phyloP scores from a whole-genome alignment of 2,329 filamentous ascomycete genomes.

The Fusarium gaditjirri region DNA sequence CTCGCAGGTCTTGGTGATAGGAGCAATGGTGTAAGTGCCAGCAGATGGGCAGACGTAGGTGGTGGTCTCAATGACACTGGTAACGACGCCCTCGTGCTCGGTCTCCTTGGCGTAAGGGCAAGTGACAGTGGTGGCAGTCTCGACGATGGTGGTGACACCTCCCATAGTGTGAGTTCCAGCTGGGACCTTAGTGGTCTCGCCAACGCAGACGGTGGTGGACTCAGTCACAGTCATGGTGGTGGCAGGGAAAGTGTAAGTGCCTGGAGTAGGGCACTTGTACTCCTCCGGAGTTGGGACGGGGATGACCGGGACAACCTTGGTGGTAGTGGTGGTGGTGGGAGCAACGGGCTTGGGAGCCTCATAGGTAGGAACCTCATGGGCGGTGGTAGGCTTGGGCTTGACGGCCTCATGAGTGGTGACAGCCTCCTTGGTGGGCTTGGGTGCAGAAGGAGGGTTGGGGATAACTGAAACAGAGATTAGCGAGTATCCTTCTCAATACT shows the following conservation, averaged over 20 bases:
- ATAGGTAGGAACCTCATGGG: constrained; percentile 18
- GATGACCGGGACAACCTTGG: constrained; percentile 56
- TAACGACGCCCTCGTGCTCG: constrained; percentile 67
- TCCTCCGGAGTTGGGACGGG: constrained; percentile 64
- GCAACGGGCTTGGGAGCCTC: constrained; percentile 26
- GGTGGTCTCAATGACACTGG: constrained; percentile 75
- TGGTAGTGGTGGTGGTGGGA: constrained; percentile 49
- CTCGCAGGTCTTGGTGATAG: constrained; percentile 70
- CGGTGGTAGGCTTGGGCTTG: constrained; percentile 23
- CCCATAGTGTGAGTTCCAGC: constrained; percentile 75
- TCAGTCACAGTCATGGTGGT: constrained; percentile 75
- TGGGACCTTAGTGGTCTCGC: constrained; percentile 69
- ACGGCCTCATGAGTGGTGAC: constrained; percentile 24
- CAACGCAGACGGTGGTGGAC: constrained; percentile 74
- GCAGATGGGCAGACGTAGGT: constrained; percentile 78
- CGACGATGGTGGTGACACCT: constrained; percentile 77
- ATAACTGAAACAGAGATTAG: constrained; percentile 51
- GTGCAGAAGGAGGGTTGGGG: constrained; percentile 49
- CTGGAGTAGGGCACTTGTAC: constrained; percentile 70
- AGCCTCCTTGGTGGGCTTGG: constrained; percentile 34
- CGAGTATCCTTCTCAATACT: background rate
- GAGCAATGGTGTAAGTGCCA: constrained; percentile 80
- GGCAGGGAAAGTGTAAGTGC: constrained; percentile 80
- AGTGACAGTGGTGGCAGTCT: constrained; percentile 72
- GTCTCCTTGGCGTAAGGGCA: constrained; percentile 76